Conservation (phyloP, 163 green algal genomes). For the Smithsoniella earleae region DNA sequence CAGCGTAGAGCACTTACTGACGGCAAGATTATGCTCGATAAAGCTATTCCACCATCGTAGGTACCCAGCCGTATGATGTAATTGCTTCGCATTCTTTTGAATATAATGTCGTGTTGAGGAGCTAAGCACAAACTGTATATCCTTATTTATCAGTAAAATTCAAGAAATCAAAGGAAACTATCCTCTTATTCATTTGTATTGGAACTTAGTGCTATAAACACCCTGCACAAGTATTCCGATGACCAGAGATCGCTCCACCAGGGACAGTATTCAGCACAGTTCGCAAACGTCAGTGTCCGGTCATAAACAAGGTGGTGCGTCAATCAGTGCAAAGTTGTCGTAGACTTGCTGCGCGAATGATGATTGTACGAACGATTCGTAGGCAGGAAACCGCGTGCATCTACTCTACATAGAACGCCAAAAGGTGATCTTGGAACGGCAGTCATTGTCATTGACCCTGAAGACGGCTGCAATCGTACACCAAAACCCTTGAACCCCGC, state of each 20-base stretch:
- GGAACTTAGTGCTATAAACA: neutral
- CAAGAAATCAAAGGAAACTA: neutral
- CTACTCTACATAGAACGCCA: neutral
- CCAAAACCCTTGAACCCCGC: neutral
- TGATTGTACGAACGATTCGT: neutral
- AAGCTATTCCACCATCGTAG: no score
- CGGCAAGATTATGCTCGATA: no score
- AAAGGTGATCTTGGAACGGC: neutral
- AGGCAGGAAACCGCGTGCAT: neutral
- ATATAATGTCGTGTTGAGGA: no score
- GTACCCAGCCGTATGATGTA: no score
- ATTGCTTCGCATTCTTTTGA: no score
- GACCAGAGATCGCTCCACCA: neutral
- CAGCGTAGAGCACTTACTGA: no score
- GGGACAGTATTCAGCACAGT: neutral
- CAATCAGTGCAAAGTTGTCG: neutral
- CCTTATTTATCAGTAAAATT: neutral
- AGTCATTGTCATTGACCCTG: neutral
- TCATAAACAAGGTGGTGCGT: neutral
- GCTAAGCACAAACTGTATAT: neutral
- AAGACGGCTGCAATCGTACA: constrained; percentile 13
- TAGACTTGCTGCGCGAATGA: neutral
- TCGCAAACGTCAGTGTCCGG: neutral
- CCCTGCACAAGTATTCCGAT: neutral
- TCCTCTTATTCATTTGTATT: no score